These are phyloP conservation scores for Saturnispora hagleri DNA, from an alignment of 805 yeast species.

Conservation along the genomic window DNA sequence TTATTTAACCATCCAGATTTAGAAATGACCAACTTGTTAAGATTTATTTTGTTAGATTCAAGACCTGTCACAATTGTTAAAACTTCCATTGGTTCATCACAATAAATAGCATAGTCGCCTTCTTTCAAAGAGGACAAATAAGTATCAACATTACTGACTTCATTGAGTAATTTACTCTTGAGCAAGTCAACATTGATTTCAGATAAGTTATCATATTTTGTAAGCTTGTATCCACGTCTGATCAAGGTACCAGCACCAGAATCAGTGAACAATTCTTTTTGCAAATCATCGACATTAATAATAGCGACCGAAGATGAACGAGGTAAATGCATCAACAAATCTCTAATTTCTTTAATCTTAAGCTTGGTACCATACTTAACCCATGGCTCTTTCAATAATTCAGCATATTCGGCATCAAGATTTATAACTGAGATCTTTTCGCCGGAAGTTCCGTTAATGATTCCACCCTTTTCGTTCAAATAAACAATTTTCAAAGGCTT, in stretches of 20 bases:
- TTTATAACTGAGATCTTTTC: slow-evolving; percentile 86
- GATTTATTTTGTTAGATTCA: slow-evolving; percentile 42
- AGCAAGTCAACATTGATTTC: slow-evolving; percentile 49
- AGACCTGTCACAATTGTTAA: slow-evolving; percentile 66
- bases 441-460: slow-evolving; percentile 83
- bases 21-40: slow-evolving; percentile 81
- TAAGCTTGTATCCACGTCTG: slow-evolving; percentile 89
- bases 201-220: slow-evolving; percentile 67
- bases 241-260: slow-evolving; percentile 98
- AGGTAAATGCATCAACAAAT: slow-evolving; percentile 86
- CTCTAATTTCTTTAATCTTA: slow-evolving; percentile 94
- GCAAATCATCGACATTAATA: slow-evolving; percentile 88
- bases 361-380: slow-evolving; percentile 97
- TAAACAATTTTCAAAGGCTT: slow-evolving; percentile 96
- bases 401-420: slow-evolving; percentile 93
- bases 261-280: slow-evolving; percentile 95
- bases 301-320: slow-evolving; percentile 97
- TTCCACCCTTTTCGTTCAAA: slow-evolving; percentile 95
- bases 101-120: slow-evolving; percentile 60
- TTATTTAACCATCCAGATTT: slow-evolving; percentile 95
- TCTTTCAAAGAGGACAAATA: slow-evolving; percentile 59
- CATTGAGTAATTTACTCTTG: slow-evolving; percentile 68
- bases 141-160: slow-evolving; percentile 68
- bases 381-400: slow-evolving; percentile 88
- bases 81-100: slow-evolving; percentile 94